These are phyloP conservation scores for Guadua angustifolia DNA, from an alignment of 176 grass and related monocot species.

Conservation along the genomic window DNA sequence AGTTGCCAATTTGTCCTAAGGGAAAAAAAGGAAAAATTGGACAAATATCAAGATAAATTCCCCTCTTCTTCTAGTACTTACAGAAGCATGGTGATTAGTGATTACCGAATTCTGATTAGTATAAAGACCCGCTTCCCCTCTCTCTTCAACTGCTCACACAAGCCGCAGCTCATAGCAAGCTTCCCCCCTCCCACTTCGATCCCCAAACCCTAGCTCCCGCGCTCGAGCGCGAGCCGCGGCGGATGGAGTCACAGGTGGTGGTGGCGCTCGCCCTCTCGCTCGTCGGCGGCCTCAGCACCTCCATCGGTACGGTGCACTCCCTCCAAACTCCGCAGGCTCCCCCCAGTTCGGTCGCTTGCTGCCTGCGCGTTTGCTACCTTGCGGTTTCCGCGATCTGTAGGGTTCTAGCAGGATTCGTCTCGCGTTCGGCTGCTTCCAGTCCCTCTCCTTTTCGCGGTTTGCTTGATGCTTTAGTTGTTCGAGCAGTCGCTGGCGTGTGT, in stretches of 20 bases:
- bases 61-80: background rate
- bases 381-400: background rate
- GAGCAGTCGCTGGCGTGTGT: background rate
- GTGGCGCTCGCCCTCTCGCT: constrained; percentile 79
- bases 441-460: background rate
- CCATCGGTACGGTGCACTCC: constrained; percentile 56
- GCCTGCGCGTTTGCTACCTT: background rate
- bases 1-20: background rate
- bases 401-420: background rate
- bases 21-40: background rate
- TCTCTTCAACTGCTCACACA: background rate
- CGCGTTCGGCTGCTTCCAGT: background rate
- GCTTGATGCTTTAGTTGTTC: background rate
- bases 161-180: background rate
- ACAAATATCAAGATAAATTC: no score
- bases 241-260: constrained; percentile 70
- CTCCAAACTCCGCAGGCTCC: background rate
- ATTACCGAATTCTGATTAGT: no score
- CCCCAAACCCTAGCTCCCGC: constrained; percentile 39
- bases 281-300: constrained; percentile 88
- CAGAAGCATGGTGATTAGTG: background rate
- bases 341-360: background rate
- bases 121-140: background rate
- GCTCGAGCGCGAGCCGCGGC: no score
- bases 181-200: background rate